Evolutionary conservation across 2,329 filamentous ascomycete species (phyloP).

Genomic region (Lachnellula subtilissima): DNA sequence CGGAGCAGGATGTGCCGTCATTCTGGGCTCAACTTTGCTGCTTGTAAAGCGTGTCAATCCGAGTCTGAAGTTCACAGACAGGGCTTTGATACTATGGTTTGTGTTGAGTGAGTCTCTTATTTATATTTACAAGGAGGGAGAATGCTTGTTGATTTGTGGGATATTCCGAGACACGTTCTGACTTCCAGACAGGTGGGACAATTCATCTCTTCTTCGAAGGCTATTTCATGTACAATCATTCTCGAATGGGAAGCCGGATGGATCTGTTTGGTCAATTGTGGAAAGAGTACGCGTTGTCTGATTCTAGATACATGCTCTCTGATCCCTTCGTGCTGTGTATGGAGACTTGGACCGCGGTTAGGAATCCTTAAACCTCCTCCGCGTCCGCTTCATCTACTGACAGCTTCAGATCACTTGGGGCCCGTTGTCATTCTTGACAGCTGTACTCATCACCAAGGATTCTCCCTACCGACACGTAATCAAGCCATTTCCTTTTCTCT

Average conservation of each 20-base stretch:
- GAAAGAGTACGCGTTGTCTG: slow-evolving; percentile 55
- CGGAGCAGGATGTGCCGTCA: slow-evolving; percentile 13
- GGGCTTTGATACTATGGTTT: slow-evolving; percentile 28
- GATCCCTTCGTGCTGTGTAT: slow-evolving; percentile 50
- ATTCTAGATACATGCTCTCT: slow-evolving; percentile 50
- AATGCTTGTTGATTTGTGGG: slow-evolving; percentile 30
- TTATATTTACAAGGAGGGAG: slow-evolving; percentile 39
- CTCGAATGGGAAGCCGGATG: slow-evolving; percentile 35
- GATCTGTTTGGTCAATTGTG: slow-evolving; percentile 50
- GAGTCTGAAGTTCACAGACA: slow-evolving; percentile 18
- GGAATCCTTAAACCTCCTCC: not conserved
- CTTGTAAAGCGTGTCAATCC: slow-evolving; percentile 18
- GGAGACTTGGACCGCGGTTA: slow-evolving; percentile 48
- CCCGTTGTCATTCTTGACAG: slow-evolving; percentile 50
- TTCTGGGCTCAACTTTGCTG: slow-evolving; percentile 17
- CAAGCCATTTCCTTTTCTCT: too few species aligned
- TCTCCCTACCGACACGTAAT: slow-evolving; percentile 39
- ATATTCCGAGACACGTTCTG: slow-evolving; percentile 20
- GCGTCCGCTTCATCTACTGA: not conserved
- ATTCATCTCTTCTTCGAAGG: slow-evolving; percentile 34
- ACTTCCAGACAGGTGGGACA: slow-evolving; percentile 37
- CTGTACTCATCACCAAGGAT: slow-evolving; percentile 40
- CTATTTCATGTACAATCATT: slow-evolving; percentile 45
- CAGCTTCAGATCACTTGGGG: slow-evolving; percentile 48
- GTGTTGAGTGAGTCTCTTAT: slow-evolving; percentile 22